These are phyloP conservation scores for Clarireedia homoeocarpa DNA, from an alignment of 2,329 filamentous ascomycete genomes.

Conservation along the genomic window DNA sequence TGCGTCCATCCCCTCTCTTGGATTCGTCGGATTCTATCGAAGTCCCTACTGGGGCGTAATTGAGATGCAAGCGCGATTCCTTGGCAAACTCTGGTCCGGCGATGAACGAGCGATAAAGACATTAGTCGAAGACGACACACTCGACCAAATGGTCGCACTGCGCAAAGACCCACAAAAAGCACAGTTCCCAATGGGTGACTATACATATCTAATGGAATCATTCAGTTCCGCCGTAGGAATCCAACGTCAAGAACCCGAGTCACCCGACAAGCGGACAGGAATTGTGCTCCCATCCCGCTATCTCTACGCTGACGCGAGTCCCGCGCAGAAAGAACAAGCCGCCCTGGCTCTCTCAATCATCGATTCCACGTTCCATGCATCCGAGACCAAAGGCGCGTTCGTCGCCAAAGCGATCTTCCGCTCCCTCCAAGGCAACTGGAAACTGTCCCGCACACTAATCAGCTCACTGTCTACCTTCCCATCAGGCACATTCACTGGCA, in stretches of 20 bases:
- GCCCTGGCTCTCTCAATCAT: constrained; percentile 32
- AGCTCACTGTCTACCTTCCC: constrained; percentile 51
- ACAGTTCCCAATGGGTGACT: constrained; percentile 82
- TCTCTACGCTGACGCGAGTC: constrained; percentile 32
- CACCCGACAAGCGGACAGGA: constrained; percentile 31
- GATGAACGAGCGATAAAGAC: constrained; percentile 19
- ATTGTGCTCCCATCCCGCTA: constrained; percentile 40
- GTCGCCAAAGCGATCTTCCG: constrained; percentile 61
- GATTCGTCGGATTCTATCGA: constrained; percentile 78
- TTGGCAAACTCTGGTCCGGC: constrained; percentile 51
- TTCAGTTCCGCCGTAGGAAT: constrained; percentile 54
- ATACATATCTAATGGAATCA: constrained; percentile 66
- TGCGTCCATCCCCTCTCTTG: constrained; percentile 52
- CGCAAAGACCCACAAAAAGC: constrained; percentile 34
- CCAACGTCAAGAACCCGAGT: constrained; percentile 30
- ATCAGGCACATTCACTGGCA: constrained; percentile 57
- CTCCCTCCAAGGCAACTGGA: constrained; percentile 64
- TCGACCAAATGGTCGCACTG: constrained; percentile 23
- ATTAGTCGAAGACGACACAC: constrained; percentile 19
- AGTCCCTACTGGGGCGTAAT: constrained; percentile 82
- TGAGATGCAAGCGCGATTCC: constrained; percentile 73
- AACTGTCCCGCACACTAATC: constrained; percentile 47
- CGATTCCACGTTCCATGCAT: constrained; percentile 14
- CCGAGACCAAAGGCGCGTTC: constrained; percentile 35
- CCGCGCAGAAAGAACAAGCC: constrained; percentile 34